Conservation (phyloP, 345 rosid species). For the Gossypium raimondii region DNA sequence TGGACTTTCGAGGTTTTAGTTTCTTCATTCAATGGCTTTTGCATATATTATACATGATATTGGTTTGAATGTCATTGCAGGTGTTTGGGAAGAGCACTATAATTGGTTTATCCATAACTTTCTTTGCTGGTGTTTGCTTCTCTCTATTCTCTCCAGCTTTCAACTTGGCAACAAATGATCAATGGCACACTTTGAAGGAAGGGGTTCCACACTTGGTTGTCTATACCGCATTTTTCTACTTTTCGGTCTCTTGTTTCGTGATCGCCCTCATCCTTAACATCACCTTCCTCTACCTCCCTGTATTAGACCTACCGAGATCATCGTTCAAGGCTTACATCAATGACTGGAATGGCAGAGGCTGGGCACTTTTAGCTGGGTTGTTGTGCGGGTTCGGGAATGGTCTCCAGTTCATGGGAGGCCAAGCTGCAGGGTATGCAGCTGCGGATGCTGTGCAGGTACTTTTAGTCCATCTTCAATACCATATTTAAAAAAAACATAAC, state of each 20-base stretch:
- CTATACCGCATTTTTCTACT: conserved; percentile 68
- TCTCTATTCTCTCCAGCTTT: conserved; percentile 89
- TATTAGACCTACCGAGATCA: conserved; percentile 51
- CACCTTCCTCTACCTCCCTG: conserved; percentile 53
- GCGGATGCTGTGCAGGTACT: conserved; percentile 73
- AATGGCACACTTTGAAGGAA: conserved; percentile 63
- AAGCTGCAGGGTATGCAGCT: conserved; percentile 89
- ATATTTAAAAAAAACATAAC: background rate
- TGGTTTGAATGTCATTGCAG: conserved; percentile 25
- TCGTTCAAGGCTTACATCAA: conserved; percentile 49
- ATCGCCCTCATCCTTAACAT: conserved; percentile 50
- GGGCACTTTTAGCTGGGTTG: conserved; percentile 70
- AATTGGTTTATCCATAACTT: conserved; percentile 51
- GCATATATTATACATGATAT: background rate
- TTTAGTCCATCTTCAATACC: background rate
- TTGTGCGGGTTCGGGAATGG: conserved; percentile 74
- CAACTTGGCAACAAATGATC: conserved; percentile 84
- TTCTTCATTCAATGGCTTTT: conserved; percentile 10
- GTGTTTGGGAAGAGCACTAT: conserved; percentile 67
- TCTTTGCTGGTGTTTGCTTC: conserved; percentile 73
- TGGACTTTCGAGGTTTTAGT: conserved; percentile 3
- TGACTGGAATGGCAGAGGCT: conserved; percentile 75
- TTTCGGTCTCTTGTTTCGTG: conserved; percentile 57
- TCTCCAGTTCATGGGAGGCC: conserved; percentile 86
- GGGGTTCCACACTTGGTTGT: conserved; percentile 70